Evolutionary conservation across 2,329 filamentous ascomycete species (phyloP).

Genomic region (Xylaria sp.): DNA sequence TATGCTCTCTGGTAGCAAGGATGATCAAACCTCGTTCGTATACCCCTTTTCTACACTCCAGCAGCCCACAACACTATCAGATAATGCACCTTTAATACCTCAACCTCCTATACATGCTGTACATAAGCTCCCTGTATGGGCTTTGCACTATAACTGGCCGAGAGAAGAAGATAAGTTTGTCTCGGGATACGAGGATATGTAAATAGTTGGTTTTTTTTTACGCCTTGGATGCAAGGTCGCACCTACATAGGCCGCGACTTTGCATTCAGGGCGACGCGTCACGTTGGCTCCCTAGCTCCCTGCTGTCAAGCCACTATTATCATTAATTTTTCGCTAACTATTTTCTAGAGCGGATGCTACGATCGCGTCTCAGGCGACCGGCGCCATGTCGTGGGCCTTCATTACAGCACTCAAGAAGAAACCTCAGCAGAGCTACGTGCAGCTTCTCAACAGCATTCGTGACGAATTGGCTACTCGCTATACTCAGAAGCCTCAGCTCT

Average conservation of each 20-base stretch:
- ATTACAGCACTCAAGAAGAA: conserved; percentile 90
- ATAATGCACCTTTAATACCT: conserved; percentile 3
- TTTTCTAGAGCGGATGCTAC: conserved; percentile 76
- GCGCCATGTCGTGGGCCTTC: conserved; percentile 98
- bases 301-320: neutral
- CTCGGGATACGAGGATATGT: conserved; percentile 28
- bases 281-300: conserved; percentile 45
- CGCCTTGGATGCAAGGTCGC: conserved; percentile 50
- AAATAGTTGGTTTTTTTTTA: conserved; percentile 33
- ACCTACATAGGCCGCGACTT: conserved; percentile 44
- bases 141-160: conserved; percentile 16
- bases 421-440: conserved; percentile 93
- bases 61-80: conserved; percentile 11
- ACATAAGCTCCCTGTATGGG: conserved; percentile 2
- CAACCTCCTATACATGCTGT: conserved; percentile 19
- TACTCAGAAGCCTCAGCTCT: conserved; percentile 92
- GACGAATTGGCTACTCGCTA: conserved; percentile 89
- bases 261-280: conserved; percentile 53
- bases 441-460: conserved; percentile 93
- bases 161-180: conserved; percentile 11
- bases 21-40: conserved; percentile 86
- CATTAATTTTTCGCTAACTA: neutral
- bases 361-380: conserved; percentile 87
- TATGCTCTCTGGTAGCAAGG: conserved; percentile 98
- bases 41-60: conserved; percentile 39